Conservation (phyloP, 768 basidiomycete genomes). For the Phaffia tasmanica region DNA sequence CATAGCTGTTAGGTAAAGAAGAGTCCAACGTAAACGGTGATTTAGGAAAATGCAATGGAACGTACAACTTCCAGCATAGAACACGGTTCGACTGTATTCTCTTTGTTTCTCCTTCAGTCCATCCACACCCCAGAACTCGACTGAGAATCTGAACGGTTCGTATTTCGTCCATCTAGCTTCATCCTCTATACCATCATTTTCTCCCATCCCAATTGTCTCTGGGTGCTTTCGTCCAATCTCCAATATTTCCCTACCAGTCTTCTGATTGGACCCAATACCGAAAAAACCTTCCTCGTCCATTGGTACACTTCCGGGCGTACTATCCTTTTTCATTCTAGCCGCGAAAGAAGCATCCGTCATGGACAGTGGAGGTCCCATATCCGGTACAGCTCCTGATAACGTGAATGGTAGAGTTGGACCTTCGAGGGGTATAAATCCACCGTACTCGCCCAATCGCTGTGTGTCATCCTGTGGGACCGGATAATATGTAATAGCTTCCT, state of each 20-base stretch:
- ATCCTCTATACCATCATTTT: not conserved
- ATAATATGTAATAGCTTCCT: constrained; percentile 45
- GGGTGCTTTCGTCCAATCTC: constrained; percentile 3
- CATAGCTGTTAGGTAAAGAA: not conserved
- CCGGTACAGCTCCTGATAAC: constrained; percentile 28
- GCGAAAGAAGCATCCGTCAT: constrained; percentile 30
- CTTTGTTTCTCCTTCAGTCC: constrained; percentile 71
- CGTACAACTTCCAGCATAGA: constrained; percentile 68
- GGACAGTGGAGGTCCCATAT: constrained; percentile 31
- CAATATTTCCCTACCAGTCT: constrained; percentile 26
- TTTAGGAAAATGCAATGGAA: constrained; percentile 44
- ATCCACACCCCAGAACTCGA: constrained; percentile 83
- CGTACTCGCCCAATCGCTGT: constrained; percentile 60
- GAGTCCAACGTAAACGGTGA: not conserved
- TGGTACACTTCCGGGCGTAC: not conserved
- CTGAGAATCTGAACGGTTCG: constrained; percentile 56
- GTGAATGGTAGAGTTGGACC: constrained; percentile 6
- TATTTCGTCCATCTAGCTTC: constrained; percentile 33
- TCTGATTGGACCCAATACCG: constrained; percentile 30
- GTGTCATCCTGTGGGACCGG: constrained; percentile 61
- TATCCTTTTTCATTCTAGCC: not conserved
- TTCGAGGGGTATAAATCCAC: constrained; percentile 26
- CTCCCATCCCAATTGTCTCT: not conserved
- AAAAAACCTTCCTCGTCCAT: constrained; percentile 36
- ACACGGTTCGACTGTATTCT: constrained; percentile 71